Evolutionary conservation across 257 asterid species (phyloP), one percentile per base, ranked within the genome.

Genomic region (Linaria vulgaris): DNA sequence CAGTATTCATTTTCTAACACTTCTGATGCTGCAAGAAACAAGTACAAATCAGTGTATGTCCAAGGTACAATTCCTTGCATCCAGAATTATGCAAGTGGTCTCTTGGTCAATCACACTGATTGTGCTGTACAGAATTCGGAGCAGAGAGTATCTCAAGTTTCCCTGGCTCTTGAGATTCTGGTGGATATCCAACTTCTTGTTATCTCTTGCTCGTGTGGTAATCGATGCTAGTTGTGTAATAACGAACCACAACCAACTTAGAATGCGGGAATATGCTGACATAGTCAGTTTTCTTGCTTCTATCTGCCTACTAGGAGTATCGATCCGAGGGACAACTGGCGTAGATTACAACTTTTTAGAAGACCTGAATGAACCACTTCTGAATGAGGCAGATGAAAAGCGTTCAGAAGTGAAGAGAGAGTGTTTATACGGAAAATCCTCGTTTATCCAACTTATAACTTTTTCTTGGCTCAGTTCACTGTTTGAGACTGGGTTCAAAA

Each of bases 391-490:
- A 47, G 44, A 56, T 16, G 84, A 77, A 44, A 78, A 73, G 68
- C 41, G 12, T 52, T 48, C 55, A 20, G 76, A 74, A 41, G 71
- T 37, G 43, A 69, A 75, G 74, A 74, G 70, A 66, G 95, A 85
- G 12, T 76, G 79, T 59, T 87, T 76, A 31, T 89, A 87, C 64
- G 94, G 91, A 52, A 83, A 63, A 39, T 92, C 99, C 61, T 79
- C 77, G 27, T 72, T 92, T 67, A 9, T 80, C 59, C 97, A 92
- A 67, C 78, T 80, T 20, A 79, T 92, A 43, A 92, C 99, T 12
- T 89, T 92, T 63, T 89, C 99, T 45, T 92, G 99, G 97, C 96
- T 92, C 54, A 92, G 85, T 74, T 83, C 96, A 7, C 74, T 89
- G 71, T 89, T 92, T 65, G 91, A 88, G 71, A 76, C 71, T 22